Evolutionary conservation across 352 stramenopile species (phyloP).

Genomic region (Globisporangium lucens): DNA sequence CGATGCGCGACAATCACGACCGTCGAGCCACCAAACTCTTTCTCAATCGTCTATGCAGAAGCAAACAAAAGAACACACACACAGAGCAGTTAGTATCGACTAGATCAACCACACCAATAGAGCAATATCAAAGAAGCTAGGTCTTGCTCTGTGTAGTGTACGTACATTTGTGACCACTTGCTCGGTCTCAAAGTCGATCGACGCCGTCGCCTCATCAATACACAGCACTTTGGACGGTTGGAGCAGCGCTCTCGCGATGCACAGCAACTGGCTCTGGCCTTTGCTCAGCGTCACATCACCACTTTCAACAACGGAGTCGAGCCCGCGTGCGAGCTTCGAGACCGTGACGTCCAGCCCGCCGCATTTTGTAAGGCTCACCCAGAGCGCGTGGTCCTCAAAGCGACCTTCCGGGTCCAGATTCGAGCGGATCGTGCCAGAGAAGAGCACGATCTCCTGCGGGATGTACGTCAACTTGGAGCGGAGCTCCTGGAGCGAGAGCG

Average conservation of each 20-base stretch:
- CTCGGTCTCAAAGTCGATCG: conserved; percentile 90
- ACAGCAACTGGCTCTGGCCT: conserved; percentile 74
- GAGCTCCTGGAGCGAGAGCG: conserved; percentile 59
- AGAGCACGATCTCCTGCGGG: conserved; percentile 81
- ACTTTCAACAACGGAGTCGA: conserved; percentile 48
- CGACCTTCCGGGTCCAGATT: conserved; percentile 75
- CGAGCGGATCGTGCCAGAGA: conserved; percentile 73
- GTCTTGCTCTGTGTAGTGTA: not conserved
- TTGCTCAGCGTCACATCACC: conserved; percentile 60
- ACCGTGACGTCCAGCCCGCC: conserved; percentile 45
- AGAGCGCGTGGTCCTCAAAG: conserved; percentile 51
- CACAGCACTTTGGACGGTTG: conserved; percentile 92
- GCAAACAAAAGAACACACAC: conserved; percentile 5
- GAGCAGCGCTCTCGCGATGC: conserved; percentile 78
- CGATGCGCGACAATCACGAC: conserved; percentile 97
- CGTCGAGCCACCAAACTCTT: conserved; percentile 92
- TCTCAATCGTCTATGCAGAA: conserved; percentile 72
- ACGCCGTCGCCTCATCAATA: conserved; percentile 89
- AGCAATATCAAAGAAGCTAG: not conserved
- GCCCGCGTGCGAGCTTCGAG: conserved; percentile 34
- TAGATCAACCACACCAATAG: not conserved
- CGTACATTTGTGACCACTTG: conserved; percentile 62
- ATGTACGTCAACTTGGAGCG: conserved; percentile 77
- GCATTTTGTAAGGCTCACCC: conserved; percentile 47
- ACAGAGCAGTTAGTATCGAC: not conserved